These are phyloP conservation scores for Kwoniella dejecticola DNA, from an alignment of 768 basidiomycete genomes.

Conservation along the genomic window DNA sequence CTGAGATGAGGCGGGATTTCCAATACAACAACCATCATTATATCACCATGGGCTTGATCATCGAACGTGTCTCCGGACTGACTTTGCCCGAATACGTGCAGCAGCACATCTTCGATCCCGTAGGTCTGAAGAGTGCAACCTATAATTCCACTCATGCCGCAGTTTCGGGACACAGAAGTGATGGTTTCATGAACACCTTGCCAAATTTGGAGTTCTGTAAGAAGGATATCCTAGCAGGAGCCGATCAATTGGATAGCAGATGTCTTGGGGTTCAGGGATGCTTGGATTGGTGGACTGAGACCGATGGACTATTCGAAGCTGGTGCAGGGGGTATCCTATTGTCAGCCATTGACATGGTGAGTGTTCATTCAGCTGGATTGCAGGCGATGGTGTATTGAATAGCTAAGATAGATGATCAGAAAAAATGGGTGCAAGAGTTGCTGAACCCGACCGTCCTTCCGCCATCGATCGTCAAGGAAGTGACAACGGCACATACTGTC, in stretches of 20 bases:
- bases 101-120: conserved; percentile 36
- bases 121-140: conserved; percentile 34
- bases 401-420: conserved; percentile 18
- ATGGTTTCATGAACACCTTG: conserved; percentile 19
- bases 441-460: conserved; percentile 37
- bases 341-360: conserved; percentile 40
- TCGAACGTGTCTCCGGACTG: conserved; percentile 25
- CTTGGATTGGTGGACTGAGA: conserved; percentile 24
- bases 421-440: conserved; percentile 42
- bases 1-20: conserved; percentile 34
- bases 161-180: conserved; percentile 26
- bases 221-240: neutral
- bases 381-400: neutral
- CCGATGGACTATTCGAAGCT: conserved; percentile 26
- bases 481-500: conserved; percentile 9
- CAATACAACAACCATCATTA: conserved; percentile 52
- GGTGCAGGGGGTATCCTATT: conserved; percentile 46
- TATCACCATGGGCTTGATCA: conserved; percentile 28
- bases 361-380: neutral
- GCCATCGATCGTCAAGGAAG: conserved; percentile 8
- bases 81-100: conserved; percentile 33
- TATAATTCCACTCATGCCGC: conserved; percentile 32
- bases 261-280: conserved; percentile 22
- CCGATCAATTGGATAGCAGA: neutral
- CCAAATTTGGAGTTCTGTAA: conserved; percentile 22